Conservation (phyloP, 2,329 filamentous ascomycete genomes). For the Plenodomus tracheiphilus region DNA sequence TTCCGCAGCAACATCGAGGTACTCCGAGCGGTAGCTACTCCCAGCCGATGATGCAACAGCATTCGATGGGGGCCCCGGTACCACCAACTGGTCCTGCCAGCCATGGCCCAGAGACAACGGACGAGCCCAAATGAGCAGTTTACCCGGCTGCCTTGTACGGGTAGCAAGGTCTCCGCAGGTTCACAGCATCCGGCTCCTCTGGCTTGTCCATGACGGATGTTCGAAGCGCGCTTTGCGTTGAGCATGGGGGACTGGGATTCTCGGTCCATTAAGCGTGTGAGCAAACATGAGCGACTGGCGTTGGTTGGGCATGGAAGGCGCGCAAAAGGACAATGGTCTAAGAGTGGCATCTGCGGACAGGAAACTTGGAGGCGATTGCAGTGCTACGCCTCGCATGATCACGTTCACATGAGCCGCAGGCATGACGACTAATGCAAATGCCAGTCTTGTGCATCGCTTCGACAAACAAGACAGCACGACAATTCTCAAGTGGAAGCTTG, state of each 20-base stretch:
- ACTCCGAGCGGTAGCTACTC: constrained; percentile 46
- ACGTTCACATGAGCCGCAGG: not conserved
- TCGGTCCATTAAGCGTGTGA: constrained; percentile 18
- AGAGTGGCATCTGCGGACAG: not conserved
- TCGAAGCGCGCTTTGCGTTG: constrained; percentile 29
- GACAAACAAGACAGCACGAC: not conserved
- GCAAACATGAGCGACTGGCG: constrained; percentile 45
- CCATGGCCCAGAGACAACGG: constrained; percentile 38
- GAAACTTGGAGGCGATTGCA: not conserved
- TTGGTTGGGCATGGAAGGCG: constrained; percentile 32
- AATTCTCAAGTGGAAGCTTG: not conserved
- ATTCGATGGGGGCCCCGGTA: constrained; percentile 43
- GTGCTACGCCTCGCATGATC: not conserved
- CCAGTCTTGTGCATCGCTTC: not conserved
- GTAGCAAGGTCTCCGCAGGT: constrained; percentile 8
- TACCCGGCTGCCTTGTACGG: constrained; percentile 12
- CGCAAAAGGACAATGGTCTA: constrained; percentile 13
- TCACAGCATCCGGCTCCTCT: not conserved
- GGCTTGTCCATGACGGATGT: not conserved
- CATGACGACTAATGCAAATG: not conserved
- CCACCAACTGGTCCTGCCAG: constrained; percentile 40
- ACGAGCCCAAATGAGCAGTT: constrained; percentile 44
- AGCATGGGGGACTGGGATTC: constrained; percentile 31
- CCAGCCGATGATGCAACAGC: constrained; percentile 49
- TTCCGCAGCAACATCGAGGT: constrained; percentile 45